A percentile compares a stretch with the other conserved stretches of the same genome.
Conservation (phyloP, 371 early-diverging fungal species). For the Enterospora canceri region DNA sequence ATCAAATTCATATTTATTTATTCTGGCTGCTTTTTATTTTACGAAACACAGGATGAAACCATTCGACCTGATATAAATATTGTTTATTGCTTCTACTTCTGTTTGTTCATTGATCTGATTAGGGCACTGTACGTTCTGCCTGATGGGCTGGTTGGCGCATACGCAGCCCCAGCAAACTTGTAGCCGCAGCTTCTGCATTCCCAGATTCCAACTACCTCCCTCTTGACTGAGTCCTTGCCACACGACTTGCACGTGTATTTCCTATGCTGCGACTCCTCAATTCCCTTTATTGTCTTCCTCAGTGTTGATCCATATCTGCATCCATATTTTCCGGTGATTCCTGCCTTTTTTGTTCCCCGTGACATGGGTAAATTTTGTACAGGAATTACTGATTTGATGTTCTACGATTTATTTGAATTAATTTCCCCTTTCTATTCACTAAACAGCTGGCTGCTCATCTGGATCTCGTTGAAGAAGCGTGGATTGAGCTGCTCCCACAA, state of each 20-base stretch:
- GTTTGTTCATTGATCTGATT: conserved; percentile 2
- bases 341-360: conserved; percentile 97
- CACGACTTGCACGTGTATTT: conserved; percentile 97
- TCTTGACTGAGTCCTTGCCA: conserved; percentile 87
- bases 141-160: conserved; percentile 64
- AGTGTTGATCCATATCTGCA: conserved; percentile 99
- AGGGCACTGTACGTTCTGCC: conserved; percentile 42
- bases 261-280: conserved; percentile 96
- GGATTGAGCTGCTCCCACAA: background rate
- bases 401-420: too few species aligned
- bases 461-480: background rate
- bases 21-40: background rate
- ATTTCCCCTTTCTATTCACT: too few species aligned
- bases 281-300: conserved; percentile 96
- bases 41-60: background rate
- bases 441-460: too few species aligned
- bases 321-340: conserved; percentile 98
- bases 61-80: background rate
- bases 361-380: too few species aligned
- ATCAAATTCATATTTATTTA: background rate
- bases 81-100: background rate
- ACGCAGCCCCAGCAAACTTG: conserved; percentile 94
- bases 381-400: too few species aligned
- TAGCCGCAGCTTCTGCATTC: conserved; percentile 89
- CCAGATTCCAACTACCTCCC: conserved; percentile 96